Conservation (phyloP, 192 early-diverging fungal genomes). For the Allomyces arbusculus region DNA sequence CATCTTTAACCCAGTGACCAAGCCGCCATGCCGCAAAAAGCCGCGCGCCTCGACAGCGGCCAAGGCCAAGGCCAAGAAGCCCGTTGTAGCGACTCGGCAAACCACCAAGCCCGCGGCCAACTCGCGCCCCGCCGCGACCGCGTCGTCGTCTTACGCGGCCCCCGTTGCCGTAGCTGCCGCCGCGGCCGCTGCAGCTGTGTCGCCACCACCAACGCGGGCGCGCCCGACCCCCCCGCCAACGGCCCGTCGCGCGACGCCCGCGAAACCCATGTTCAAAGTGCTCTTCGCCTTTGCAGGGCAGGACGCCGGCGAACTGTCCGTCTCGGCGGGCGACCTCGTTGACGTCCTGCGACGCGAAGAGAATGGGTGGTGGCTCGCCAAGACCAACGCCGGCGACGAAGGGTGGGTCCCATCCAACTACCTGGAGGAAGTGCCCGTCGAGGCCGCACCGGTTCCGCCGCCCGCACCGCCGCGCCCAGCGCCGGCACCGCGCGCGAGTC, state of each 20-base stretch:
- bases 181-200: slow-evolving; percentile 5
- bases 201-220: not conserved
- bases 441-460: slow-evolving; percentile 14
- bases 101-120: not conserved
- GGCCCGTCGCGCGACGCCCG: slow-evolving; percentile 15
- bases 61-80: not conserved
- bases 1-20: not conserved
- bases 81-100: not conserved
- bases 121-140: no score
- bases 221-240: slow-evolving; percentile 28
- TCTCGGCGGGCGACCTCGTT: slow-evolving; percentile 41
- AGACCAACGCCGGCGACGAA: slow-evolving; percentile 30
- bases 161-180: not conserved
- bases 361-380: slow-evolving; percentile 36
- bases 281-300: slow-evolving; percentile 45
- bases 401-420: slow-evolving; percentile 70
- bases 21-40: not conserved
- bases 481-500: slow-evolving; percentile 15
- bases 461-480: slow-evolving; percentile 21
- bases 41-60: not conserved
- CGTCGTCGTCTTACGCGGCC: not conserved
- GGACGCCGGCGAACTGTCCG: slow-evolving; percentile 38
- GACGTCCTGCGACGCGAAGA: slow-evolving; percentile 44
- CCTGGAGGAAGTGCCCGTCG: slow-evolving; percentile 27
- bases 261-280: slow-evolving; percentile 35